phyloP scores from a whole-genome alignment of 345 rosid genomes.

The Arabis alpina region DNA sequence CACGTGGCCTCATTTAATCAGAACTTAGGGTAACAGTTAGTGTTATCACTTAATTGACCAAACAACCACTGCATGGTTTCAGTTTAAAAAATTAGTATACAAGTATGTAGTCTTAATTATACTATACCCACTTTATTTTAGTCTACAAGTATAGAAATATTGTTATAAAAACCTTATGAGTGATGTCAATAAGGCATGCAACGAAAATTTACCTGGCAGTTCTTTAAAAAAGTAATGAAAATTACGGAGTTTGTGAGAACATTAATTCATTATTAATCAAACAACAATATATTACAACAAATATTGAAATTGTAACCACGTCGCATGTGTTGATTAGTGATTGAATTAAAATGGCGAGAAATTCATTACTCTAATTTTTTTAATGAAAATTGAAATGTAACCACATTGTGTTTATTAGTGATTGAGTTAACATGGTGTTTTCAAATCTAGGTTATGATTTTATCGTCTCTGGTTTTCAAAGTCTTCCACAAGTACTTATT shows the following conservation, averaged over 20 bases:
- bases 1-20: conserved; percentile 44
- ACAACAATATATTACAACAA: neutral
- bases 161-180: too few species aligned
- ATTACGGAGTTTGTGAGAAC: neutral
- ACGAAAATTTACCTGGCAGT: neutral
- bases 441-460: too few species aligned
- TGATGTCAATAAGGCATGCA: too few species aligned
- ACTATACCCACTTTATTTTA: neutral
- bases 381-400: too few species aligned
- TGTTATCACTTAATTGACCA: conserved; percentile 33
- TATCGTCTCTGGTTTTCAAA: neutral
- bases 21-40: conserved; percentile 33
- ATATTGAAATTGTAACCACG: neutral
- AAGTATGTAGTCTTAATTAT: neutral
- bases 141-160: too few species aligned
- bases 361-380: too few species aligned
- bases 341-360: too few species aligned
- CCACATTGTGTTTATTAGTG: too few species aligned
- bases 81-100: neutral
- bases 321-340: too few species aligned
- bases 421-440: too few species aligned
- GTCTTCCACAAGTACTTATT: conserved; percentile 1
- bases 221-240: neutral
- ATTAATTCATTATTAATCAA: neutral
- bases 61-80: conserved; percentile 36